These are phyloP conservation scores for Fusarium sp. DNA, from an alignment of 2,329 filamentous ascomycete species.

Conservation along the genomic window DNA sequence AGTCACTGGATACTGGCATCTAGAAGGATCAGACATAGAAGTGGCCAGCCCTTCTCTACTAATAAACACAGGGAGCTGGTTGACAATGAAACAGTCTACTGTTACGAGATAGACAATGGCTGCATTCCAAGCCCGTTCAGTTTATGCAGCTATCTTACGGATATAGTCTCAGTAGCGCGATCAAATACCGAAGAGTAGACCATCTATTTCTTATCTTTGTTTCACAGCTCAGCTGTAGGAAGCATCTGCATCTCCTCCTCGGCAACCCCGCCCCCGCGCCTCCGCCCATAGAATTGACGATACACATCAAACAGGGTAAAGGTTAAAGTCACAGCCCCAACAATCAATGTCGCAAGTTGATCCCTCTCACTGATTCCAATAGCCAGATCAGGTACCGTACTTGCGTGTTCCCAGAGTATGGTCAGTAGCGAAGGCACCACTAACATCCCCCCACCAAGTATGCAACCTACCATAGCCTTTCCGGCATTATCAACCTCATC, in stretches of 20 bases:
- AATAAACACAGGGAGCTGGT: no score
- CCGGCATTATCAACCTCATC: neutral
- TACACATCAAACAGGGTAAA: constrained; percentile 10
- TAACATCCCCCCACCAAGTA: neutral
- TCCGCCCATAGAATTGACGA: neutral
- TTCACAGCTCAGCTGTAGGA: neutral
- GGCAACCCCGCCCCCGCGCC: neutral
- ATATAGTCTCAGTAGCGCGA: no score
- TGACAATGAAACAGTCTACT: no score
- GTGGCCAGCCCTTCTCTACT: no score
- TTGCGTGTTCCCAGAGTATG: neutral
- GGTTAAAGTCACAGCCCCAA: constrained; percentile 3
- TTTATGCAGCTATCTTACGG: no score
- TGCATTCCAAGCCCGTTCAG: no score
- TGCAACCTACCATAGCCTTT: neutral
- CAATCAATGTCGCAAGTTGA: constrained; percentile 22
- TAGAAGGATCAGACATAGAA: neutral
- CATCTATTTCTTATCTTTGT: no score
- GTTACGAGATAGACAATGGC: neutral
- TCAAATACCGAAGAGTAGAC: no score
- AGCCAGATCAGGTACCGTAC: constrained; percentile 9
- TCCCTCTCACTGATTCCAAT: constrained; percentile 11
- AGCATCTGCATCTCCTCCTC: constrained; percentile 12
- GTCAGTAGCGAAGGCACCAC: neutral
- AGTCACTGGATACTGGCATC: neutral